These are phyloP conservation scores for Ascochyta lentis DNA, from an alignment of 2,329 filamentous ascomycete species.

Conservation along the genomic window DNA sequence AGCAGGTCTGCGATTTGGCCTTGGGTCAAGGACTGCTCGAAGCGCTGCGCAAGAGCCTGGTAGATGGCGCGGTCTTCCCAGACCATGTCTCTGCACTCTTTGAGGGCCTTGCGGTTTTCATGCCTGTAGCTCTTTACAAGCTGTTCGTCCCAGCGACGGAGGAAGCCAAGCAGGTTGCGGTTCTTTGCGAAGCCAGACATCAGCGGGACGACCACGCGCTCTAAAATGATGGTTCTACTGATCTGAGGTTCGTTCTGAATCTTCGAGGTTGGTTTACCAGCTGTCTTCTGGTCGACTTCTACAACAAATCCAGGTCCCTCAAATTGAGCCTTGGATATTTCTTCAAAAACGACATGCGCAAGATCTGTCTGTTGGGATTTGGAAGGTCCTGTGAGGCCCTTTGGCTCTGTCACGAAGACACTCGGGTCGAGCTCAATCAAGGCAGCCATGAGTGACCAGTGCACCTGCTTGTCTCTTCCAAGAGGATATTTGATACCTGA, in stretches of 20 bases:
- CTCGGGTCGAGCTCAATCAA: slow-evolving; percentile 43
- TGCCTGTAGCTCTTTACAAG: slow-evolving; percentile 28
- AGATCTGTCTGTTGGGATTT: slow-evolving; percentile 34
- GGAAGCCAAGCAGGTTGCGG: slow-evolving; percentile 43
- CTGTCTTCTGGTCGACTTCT: not conserved
- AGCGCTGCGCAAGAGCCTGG: slow-evolving; percentile 28
- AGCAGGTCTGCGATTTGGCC: slow-evolving; percentile 41
- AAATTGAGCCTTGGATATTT: slow-evolving; percentile 32
- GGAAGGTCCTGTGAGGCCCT: slow-evolving; percentile 12
- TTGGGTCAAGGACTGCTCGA: slow-evolving; percentile 44
- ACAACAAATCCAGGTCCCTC: slow-evolving; percentile 18
- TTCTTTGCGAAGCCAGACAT: slow-evolving; percentile 45
- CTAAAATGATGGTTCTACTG: slow-evolving; percentile 11
- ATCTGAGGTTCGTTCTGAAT: not conserved
- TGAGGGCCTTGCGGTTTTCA: slow-evolving; percentile 26
- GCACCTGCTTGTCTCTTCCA: slow-evolving; percentile 24
- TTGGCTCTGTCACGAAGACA: slow-evolving; percentile 39
- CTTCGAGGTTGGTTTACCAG: not conserved
- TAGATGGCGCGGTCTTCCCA: slow-evolving; percentile 41
- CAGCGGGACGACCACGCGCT: slow-evolving; percentile 38
- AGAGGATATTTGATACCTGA: slow-evolving; percentile 40
- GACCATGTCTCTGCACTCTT: slow-evolving; percentile 27
- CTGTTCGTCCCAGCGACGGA: slow-evolving; percentile 45
- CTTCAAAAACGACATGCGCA: slow-evolving; percentile 36
- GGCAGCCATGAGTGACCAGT: slow-evolving; percentile 44